Conservation (phyloP, 192 early-diverging fungal species). For the Rhizoclosmatium sp. region DNA sequence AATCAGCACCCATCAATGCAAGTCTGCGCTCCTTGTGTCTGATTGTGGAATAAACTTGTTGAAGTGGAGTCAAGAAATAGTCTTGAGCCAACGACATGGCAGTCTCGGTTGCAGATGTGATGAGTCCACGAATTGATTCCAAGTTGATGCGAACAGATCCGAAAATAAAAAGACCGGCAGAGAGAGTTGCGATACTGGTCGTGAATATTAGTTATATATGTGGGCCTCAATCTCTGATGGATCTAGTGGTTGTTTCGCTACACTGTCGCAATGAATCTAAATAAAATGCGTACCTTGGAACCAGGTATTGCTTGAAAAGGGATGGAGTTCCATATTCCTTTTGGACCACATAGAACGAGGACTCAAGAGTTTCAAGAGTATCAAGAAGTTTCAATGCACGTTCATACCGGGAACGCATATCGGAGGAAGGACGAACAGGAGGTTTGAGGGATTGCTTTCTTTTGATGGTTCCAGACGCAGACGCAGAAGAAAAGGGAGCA, state of each 20-base stretch:
- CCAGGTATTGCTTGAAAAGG: conserved; percentile 71
- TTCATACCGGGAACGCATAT: neutral
- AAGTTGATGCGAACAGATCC: conserved; percentile 46
- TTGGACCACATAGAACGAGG: conserved; percentile 18
- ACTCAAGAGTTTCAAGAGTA: neutral
- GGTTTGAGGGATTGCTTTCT: neutral
- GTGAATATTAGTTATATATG: too few species aligned
- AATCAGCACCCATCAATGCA: conserved; percentile 77
- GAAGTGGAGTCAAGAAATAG: conserved; percentile 81
- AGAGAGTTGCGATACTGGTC: too few species aligned
- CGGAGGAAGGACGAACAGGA: neutral
- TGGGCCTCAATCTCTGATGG: too few species aligned
- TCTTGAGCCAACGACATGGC: conserved; percentile 70
- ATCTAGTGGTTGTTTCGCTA: too few species aligned
- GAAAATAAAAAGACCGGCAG: conserved; percentile 26
- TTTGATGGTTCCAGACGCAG: neutral
- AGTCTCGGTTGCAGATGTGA: conserved; percentile 63
- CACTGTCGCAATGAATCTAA: conserved; percentile 54
- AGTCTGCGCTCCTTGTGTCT: conserved; percentile 81
- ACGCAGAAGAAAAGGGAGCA: neutral
- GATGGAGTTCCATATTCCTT: conserved; percentile 65
- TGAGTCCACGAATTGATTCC: conserved; percentile 57
- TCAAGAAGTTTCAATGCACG: neutral
- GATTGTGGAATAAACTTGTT: conserved; percentile 79
- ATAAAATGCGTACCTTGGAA: conserved; percentile 55